These are phyloP conservation scores for Microsporum ferrugineum DNA, from an alignment of 2,329 filamentous ascomycete genomes.

Conservation along the genomic window DNA sequence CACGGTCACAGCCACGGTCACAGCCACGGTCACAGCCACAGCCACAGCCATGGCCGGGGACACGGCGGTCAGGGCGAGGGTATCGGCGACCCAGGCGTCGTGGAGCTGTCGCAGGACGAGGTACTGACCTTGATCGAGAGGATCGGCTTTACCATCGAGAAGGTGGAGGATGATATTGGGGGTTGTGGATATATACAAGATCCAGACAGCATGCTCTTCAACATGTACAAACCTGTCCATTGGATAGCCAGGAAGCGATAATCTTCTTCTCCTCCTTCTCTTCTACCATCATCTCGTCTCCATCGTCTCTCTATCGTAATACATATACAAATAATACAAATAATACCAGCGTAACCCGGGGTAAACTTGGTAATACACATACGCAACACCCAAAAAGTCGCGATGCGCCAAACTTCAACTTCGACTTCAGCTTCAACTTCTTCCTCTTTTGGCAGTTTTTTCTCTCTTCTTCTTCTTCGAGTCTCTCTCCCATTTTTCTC, in stretches of 20 bases:
- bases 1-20: background rate
- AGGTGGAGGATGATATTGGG: slow-evolving; percentile 44
- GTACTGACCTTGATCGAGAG: slow-evolving; percentile 62
- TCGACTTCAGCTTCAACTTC: slow-evolving; percentile 1
- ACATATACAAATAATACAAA: background rate
- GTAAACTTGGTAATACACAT: background rate
- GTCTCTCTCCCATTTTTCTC: background rate
- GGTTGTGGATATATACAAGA: slow-evolving; percentile 73
- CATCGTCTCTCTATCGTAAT: background rate
- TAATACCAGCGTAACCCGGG: background rate
- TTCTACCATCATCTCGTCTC: background rate
- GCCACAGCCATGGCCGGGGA: slow-evolving; percentile 34
- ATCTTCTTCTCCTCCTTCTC: background rate
- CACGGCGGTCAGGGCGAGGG: background rate
- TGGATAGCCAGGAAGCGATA: slow-evolving; percentile 71
- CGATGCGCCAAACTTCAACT: background rate
- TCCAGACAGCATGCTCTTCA: slow-evolving; percentile 71
- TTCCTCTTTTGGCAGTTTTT: background rate
- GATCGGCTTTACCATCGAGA: slow-evolving; percentile 66
- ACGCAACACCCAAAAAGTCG: background rate
- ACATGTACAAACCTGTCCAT: slow-evolving; percentile 64
- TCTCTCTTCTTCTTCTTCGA: background rate
- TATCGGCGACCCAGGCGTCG: slow-evolving; percentile 78
- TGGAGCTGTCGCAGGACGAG: slow-evolving; percentile 85
- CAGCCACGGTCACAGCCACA: background rate